phyloP scores from a whole-genome alignment of 2,329 filamentous ascomycete genomes.

The Ceratocystis albifundus region DNA sequence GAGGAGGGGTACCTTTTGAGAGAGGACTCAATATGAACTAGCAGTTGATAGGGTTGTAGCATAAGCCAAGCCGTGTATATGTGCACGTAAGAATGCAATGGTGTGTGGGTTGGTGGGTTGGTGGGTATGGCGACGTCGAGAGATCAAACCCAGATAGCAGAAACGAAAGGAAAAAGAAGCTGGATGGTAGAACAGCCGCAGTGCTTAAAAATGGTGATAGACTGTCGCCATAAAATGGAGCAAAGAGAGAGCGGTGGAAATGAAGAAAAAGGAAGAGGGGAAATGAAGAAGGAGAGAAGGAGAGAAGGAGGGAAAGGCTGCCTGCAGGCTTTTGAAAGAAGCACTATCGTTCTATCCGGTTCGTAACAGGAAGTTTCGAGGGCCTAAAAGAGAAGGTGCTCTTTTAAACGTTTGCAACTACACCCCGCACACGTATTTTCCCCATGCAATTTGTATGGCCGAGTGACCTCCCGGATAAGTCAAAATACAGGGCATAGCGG shows the following conservation, averaged over 20 bases:
- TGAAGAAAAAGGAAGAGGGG: slow-evolving; percentile 4
- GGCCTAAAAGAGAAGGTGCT: neutral
- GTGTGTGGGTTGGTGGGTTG: too few species aligned
- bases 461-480: neutral
- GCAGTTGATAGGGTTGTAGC: neutral
- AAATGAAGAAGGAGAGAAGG: neutral
- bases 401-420: neutral
- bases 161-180: neutral
- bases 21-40: neutral
- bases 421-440: neutral
- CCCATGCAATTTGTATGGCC: neutral
- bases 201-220: neutral
- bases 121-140: neutral
- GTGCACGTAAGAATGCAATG: neutral
- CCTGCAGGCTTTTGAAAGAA: slow-evolving; percentile 6
- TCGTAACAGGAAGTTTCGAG: neutral
- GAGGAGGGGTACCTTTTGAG: neutral
- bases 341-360: neutral
- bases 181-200: neutral
- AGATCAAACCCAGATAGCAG: neutral
- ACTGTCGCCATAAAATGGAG: neutral
- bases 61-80: neutral
- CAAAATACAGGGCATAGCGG: neutral
- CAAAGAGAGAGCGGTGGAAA: neutral
- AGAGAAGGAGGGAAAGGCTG: neutral